phyloP scores from a whole-genome alignment of 805 yeast species.

The Ogataea ganodermae region DNA sequence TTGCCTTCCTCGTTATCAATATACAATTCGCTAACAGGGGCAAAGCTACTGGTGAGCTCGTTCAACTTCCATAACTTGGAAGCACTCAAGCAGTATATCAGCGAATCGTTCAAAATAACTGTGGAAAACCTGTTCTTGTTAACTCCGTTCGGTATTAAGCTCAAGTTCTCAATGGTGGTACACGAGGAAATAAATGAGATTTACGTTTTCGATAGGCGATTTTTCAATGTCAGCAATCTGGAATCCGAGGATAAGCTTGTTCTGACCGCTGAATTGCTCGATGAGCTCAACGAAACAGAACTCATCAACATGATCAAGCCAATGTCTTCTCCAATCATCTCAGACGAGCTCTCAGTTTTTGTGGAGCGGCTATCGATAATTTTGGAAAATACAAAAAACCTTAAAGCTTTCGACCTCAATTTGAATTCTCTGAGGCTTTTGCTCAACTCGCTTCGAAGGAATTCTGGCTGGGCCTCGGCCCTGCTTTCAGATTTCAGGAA shows the following conservation, averaged over 20 bases:
- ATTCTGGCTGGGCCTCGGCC: constrained; percentile 42
- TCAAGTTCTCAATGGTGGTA: constrained; percentile 52
- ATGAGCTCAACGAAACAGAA: constrained; percentile 29
- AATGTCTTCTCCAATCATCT: constrained; percentile 33
- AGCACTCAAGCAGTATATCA: constrained; percentile 43
- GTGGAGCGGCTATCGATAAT: constrained; percentile 21
- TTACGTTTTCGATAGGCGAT: constrained; percentile 63
- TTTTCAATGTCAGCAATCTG: constrained; percentile 41
- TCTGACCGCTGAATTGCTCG: constrained; percentile 23
- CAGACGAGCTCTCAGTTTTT: constrained; percentile 24
- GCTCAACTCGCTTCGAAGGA: constrained; percentile 40
- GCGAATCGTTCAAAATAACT: constrained; percentile 44
- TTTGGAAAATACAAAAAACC: constrained; percentile 16
- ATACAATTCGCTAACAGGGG: constrained; percentile 49
- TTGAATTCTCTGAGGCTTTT: constrained; percentile 39
- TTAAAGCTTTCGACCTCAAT: constrained; percentile 36
- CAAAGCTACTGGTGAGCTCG: constrained; percentile 36
- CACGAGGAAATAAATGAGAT: constrained; percentile 54
- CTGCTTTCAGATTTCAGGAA: constrained; percentile 38
- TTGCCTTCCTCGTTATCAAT: constrained; percentile 29
- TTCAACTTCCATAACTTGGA: constrained; percentile 44
- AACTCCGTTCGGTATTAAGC: constrained; percentile 64
- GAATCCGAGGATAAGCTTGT: constrained; percentile 18
- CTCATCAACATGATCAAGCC: constrained; percentile 37
- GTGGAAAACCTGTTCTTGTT: constrained; percentile 48